Percentiles rank a stretch among this genome's conserved stretches.
Evolutionary conservation across 441 rosid species (phyloP).

Genomic region (Brassica balearica): DNA sequence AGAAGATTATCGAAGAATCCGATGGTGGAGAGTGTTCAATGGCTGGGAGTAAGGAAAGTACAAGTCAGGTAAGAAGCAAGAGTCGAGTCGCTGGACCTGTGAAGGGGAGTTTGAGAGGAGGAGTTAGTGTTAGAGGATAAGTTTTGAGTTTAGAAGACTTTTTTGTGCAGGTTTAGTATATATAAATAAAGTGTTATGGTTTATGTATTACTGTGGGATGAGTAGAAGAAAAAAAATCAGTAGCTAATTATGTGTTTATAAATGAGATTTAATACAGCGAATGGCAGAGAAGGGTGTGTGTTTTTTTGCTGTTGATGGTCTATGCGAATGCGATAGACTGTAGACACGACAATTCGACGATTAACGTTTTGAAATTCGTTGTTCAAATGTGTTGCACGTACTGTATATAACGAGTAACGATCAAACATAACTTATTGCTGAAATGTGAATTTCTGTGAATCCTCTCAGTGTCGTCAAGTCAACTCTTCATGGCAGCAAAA

Average conservation of each 20-base stretch:
- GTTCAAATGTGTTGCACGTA: not conserved
- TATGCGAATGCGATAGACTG: not conserved
- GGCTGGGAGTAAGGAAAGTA: constrained; percentile 17
- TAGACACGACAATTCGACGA: not conserved
- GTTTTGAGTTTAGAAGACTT: constrained; percentile 6
- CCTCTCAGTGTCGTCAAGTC: not conserved
- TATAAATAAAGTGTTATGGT: not conserved
- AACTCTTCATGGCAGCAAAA: not conserved
- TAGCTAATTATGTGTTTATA: not conserved
- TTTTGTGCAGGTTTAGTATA: not conserved
- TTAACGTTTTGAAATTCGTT: not conserved
- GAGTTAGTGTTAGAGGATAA: constrained; percentile 42
- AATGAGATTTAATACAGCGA: not conserved
- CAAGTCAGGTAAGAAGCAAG: constrained; percentile 31
- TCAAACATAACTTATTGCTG: not conserved
- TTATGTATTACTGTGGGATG: not conserved
- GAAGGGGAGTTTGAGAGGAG: constrained; percentile 36
- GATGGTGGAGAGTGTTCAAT: constrained; percentile 39
- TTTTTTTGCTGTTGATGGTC: not conserved
- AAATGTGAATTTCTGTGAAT: not conserved
- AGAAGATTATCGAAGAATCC: constrained; percentile 51
- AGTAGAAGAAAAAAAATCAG: not conserved
- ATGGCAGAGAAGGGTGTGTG: not conserved
- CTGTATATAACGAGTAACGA: not conserved
- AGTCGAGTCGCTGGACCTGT: constrained; percentile 24